Evolutionary conservation across 2,329 filamentous ascomycete genomes (phyloP), one percentile per base, ranked within the genome.

Genomic region (Exophiala bonariae): DNA sequence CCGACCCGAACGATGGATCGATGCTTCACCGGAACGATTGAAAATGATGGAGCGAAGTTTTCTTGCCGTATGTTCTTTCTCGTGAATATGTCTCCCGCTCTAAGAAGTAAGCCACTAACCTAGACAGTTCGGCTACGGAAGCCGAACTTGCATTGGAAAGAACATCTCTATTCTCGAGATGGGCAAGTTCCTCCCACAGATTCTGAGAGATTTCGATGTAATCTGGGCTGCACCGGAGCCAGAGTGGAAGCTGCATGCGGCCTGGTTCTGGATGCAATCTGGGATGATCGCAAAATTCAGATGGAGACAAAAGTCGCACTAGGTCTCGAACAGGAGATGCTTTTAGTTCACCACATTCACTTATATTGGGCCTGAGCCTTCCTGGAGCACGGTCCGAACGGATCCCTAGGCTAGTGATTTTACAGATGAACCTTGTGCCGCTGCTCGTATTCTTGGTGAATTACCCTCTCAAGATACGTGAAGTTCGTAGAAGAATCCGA

Each of bases 1-100:
- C 50, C 50, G 58, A 16, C 73, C 73, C 0, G 72, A 75, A 46
- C 58, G 74, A 10, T 77, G 74, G 74, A 50, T 75, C 1, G 62
- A 66, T 3, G 63, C 57, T 9, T 51, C 47, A 4, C 51, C 58
- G 14, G 50, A 59, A 6, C 40, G 31, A 13, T 30, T 60, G n/a
- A 61, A 63, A 41, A 32, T 47, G 13, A 65, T 72, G 59, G 61
- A 66, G 10, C 19, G 43, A 10, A 38, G 26, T 32, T 32, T 45
- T 9, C 20, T 45, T 10, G 20, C 43, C 11, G 43, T 45, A 45
- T 31, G 40, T 35, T n/a, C n/a, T n/a, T 52, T 26, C 23, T 6
- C 11, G 23, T 11, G 11, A 11, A 26, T 26, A 26, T 26, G 11
- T 26, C 23, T 26, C 23, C 6, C 6, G 23, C 23, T n/a, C n/a